Evolutionary conservation across 2,329 filamentous ascomycete species (phyloP), one percentile per base, ranked within the genome.

Genomic region (Diplodia corticola): DNA sequence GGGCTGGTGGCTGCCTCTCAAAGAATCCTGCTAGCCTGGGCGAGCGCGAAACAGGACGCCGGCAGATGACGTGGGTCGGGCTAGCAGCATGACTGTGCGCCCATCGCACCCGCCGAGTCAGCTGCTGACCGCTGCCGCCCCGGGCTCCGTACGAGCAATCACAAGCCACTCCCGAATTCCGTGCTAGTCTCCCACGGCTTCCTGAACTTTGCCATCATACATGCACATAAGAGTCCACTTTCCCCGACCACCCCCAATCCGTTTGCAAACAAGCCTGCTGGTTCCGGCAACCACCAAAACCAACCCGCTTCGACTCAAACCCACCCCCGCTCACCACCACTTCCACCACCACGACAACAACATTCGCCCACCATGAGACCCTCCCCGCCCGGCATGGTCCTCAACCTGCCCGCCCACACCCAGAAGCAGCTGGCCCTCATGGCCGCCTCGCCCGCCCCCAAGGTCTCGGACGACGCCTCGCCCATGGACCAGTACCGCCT

Each of bases 381-480:
- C 26, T 44, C 37, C 22, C 57, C 63, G 50, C 50, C 63, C 40
- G 15, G 20, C 37, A 54, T 64, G 50, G 44, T 40, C 4, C 63
- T 65, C 46, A 54, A 55, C 40, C 53, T 65, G 28, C 64, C 64
- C 46, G 53, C 53, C 44, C 64, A 65, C 64, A 65, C 54, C 26
- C 64, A 65, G 48, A 59, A 53, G 64, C 64, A 65, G 54, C 54
- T 65, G n/a, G 64, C 64, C 44, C 40, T 17, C 64, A 59, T 65
- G 64, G 53, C 64, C n/a, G 30, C 22, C 44, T 51, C 40, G 30
- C 53, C 64, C 4, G 28, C 44, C 5, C 46, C 54, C 5, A 30
- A 10, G 15, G n/a, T 54, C 30, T 26, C 53, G 3, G 9, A 53
- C 28, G 44, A 50, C 5, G 64, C 53, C 4, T 24, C 53, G 7